Evolutionary conservation across 1,284 basidiomycete species (phyloP).

Genomic region (Cryptococcus deneoformans): DNA sequence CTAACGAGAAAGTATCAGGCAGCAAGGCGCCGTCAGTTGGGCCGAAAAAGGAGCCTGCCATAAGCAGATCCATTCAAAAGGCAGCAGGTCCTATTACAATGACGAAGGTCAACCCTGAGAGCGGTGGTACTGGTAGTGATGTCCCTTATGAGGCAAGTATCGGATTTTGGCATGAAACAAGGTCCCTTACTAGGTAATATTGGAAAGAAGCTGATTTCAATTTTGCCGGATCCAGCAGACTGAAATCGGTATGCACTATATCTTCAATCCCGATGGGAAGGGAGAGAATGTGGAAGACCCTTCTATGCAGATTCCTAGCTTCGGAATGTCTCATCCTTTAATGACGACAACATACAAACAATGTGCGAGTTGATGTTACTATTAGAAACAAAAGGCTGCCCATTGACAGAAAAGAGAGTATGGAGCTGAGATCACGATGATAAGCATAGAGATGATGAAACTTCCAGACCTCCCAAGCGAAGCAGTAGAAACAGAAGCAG

Average conservation of each 20-base stretch:
- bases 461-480: no score
- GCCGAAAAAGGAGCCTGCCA: conserved; percentile 8
- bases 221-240: conserved; percentile 9
- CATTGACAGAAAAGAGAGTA: no score
- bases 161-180: conserved; percentile 1
- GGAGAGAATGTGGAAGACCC: conserved; percentile 15
- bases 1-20: conserved; percentile 1
- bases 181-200: conserved; percentile 1
- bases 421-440: no score
- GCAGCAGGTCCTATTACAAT: conserved; percentile 17
- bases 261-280: conserved; percentile 18
- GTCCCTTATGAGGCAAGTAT: conserved; percentile 14
- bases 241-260: conserved; percentile 38
- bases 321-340: conserved; percentile 36
- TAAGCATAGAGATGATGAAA: no score
- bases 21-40: conserved; percentile 7
- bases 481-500: no score
- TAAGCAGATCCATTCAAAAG: conserved; percentile 10
- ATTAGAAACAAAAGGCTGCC: not conserved
- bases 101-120: conserved; percentile 12
- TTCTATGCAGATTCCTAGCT: conserved; percentile 22
- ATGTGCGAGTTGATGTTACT: conserved; percentile 19
- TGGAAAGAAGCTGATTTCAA: not conserved
- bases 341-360: conserved; percentile 27
- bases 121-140: conserved; percentile 4